These are phyloP conservation scores for Debaryomyces tyrocola DNA, from an alignment of 805 yeast genomes.

Conservation along the genomic window DNA sequence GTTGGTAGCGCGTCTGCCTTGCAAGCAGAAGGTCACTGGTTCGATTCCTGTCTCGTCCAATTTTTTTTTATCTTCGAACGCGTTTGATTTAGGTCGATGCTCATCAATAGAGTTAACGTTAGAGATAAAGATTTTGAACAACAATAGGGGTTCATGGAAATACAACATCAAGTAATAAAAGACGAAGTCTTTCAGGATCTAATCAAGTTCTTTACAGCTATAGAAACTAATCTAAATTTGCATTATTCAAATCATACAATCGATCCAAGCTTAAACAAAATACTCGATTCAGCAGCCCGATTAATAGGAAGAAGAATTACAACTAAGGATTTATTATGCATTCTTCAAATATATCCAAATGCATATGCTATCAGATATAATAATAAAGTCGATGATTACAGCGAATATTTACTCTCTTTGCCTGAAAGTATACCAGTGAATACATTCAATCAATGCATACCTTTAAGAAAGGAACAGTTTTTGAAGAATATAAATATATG, in stretches of 20 bases:
- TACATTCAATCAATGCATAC: conserved; percentile 11
- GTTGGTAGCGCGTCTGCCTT: conserved; percentile 79
- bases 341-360: conserved; percentile 17
- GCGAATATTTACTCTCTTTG: conserved; percentile 2
- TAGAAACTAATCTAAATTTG: conserved; percentile 32
- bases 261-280: conserved; percentile 20
- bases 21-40: conserved; percentile 75
- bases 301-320: conserved; percentile 18
- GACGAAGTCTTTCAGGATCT: conserved; percentile 4
- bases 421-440: conserved; percentile 11
- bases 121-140: too few species aligned
- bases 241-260: conserved; percentile 34
- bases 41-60: conserved; percentile 74
- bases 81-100: not conserved
- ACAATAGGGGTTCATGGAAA: not conserved
- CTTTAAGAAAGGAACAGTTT: conserved; percentile 19
- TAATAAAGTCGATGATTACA: not conserved
- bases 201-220: conserved; percentile 16
- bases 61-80: conserved; percentile 13
- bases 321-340: conserved; percentile 13
- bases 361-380: conserved; percentile 9
- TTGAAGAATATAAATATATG: conserved; percentile 16
- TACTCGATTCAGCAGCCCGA: conserved; percentile 20
- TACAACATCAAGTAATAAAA: conserved; percentile 11
- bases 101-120: not conserved